phyloP scores from a whole-genome alignment of 305 asterid species.

The Nicotiana rustica region DNA sequence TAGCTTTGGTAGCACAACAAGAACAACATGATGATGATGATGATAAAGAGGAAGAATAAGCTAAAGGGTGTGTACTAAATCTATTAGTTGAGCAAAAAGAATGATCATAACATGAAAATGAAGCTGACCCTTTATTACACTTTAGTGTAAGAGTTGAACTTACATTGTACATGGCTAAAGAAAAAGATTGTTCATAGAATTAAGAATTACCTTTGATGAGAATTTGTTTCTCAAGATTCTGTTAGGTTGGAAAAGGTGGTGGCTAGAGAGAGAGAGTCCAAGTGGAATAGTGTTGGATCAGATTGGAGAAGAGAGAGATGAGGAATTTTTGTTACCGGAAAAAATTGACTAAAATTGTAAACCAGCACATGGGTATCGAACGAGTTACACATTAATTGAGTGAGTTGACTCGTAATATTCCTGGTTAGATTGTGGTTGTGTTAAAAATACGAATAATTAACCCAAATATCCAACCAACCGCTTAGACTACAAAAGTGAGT shows the following conservation, averaged over 20 bases:
- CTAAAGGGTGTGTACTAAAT: slow-evolving; percentile 47
- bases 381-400: neutral
- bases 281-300: slow-evolving; percentile 29
- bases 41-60: slow-evolving; percentile 50
- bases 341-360: neutral
- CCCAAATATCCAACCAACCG: too few species aligned
- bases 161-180: slow-evolving; percentile 62
- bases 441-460: too few species aligned
- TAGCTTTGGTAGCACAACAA: slow-evolving; percentile 51
- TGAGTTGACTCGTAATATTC: slow-evolving; percentile 2
- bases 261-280: slow-evolving; percentile 4
- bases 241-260: slow-evolving; percentile 11
- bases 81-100: slow-evolving; percentile 52
- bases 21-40: slow-evolving; percentile 35
- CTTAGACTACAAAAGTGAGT: too few species aligned
- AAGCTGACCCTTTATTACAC: slow-evolving; percentile 51
- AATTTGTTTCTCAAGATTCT: slow-evolving; percentile 35
- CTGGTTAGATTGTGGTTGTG: neutral
- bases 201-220: slow-evolving; percentile 48
- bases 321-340: neutral
- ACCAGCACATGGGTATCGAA: slow-evolving; percentile 13
- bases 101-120: slow-evolving; percentile 54
- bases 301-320: neutral
- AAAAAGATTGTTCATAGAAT: slow-evolving; percentile 19
- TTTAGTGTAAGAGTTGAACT: slow-evolving; percentile 64